Evolutionary conservation across 805 yeast genomes (phyloP).

Genomic region (Pichia eremophila): DNA sequence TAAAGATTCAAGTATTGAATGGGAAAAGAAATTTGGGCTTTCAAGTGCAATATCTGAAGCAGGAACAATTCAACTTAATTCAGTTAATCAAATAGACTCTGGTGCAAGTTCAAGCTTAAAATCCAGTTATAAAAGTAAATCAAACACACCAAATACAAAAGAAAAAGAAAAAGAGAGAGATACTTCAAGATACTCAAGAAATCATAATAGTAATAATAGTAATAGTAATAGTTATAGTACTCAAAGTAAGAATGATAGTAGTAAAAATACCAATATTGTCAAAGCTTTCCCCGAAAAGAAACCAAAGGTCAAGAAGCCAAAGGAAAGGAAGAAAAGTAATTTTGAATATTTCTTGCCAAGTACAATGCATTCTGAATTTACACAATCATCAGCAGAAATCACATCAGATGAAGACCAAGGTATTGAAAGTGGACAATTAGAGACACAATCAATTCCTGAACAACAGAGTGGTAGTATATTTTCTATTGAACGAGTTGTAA

Average conservation of each 20-base stretch:
- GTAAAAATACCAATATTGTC: too few relatives aligned
- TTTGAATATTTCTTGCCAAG: not conserved
- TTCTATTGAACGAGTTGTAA: not conserved
- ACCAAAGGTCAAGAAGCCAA: not conserved
- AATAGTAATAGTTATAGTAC: not conserved
- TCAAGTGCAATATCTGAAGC: not conserved
- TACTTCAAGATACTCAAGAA: not conserved
- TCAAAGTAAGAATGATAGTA: too few relatives aligned
- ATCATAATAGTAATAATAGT: not conserved
- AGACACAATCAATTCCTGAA: not conserved
- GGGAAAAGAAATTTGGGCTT: slow-evolving; percentile 1
- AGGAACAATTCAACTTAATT: not conserved
- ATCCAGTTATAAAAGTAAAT: not conserved
- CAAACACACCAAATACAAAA: not conserved
- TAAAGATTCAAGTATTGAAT: not conserved
- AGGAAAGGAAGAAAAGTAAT: not conserved
- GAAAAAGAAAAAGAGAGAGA: not conserved
- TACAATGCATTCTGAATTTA: not conserved
- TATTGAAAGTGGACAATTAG: not conserved
- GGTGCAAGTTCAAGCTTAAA: not conserved
- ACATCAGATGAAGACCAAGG: too few relatives aligned
- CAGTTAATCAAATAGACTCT: not conserved
- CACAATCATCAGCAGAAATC: too few relatives aligned
- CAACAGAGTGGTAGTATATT: not conserved
- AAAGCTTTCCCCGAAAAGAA: not conserved